Conservation (phyloP, 2,329 filamentous ascomycete species). For the Monilinia polystroma region DNA sequence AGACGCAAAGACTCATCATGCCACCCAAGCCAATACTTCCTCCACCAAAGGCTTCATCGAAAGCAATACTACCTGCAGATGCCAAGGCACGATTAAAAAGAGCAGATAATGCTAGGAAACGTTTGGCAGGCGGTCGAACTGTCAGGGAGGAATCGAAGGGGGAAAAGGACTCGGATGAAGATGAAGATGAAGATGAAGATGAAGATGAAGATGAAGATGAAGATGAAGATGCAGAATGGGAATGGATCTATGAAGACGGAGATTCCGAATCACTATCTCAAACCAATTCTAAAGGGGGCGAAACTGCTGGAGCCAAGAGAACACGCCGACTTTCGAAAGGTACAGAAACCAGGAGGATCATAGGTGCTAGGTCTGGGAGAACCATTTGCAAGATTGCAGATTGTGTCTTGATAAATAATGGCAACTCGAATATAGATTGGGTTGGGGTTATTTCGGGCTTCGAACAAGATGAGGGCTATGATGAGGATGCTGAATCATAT, state of each 20-base stretch:
- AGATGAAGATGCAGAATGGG: conserved; percentile 71
- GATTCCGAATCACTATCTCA: background rate
- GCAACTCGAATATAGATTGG: conserved; percentile 85
- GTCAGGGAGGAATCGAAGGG: conserved; percentile 78
- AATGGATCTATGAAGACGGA: conserved; percentile 63
- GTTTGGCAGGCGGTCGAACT: conserved; percentile 33
- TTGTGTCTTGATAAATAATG: conserved; percentile 80
- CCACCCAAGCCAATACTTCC: conserved; percentile 30
- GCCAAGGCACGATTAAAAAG: conserved; percentile 33
- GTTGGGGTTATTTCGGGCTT: conserved; percentile 87
- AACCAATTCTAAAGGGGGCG: conserved; percentile 9
- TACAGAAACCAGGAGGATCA: conserved; percentile 52
- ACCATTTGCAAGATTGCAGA: conserved; percentile 84
- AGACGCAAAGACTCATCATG: conserved; percentile 32
- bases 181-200: conserved; percentile 69
- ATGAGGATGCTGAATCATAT: conserved; percentile 53
- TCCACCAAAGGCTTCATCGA: conserved; percentile 26
- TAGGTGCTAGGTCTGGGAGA: conserved; percentile 74
- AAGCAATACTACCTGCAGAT: conserved; percentile 26
- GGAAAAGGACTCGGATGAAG: conserved; percentile 68
- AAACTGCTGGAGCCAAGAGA: conserved; percentile 27
- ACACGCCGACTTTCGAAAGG: conserved; percentile 30
- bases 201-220: conserved; percentile 67
- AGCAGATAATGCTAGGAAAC: conserved; percentile 45
- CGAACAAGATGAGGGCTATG: conserved; percentile 70